A percentile compares a stretch with the other conserved stretches of the same genome.
These are phyloP conservation scores for Trametes cubensis DNA, from an alignment of 768 basidiomycete genomes.

Conservation along the genomic window DNA sequence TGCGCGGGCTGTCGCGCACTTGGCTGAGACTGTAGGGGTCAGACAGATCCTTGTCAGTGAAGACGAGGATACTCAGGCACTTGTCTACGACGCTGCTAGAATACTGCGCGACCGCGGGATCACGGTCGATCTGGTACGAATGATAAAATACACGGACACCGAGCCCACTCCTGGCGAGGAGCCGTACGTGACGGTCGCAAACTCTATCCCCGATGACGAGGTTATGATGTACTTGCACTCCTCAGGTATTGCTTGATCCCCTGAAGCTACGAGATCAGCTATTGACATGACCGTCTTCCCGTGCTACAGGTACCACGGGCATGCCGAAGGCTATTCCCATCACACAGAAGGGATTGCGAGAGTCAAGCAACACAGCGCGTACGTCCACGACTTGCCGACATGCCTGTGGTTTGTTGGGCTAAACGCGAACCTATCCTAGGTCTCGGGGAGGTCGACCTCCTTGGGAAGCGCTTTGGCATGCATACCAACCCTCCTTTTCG, in stretches of 20 bases:
- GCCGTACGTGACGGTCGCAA: background rate
- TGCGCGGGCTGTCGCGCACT: constrained; percentile 33
- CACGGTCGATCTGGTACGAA: constrained; percentile 2
- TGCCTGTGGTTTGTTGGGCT: background rate
- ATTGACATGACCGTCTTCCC: too few species aligned
- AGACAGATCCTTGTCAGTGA: background rate
- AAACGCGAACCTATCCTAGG: background rate
- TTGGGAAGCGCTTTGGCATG: constrained; percentile 17
- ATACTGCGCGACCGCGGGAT: background rate
- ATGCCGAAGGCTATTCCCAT: constrained; percentile 19
- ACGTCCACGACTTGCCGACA: background rate
- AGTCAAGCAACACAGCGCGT: constrained; percentile 23
- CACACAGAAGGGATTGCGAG: background rate
- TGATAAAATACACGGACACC: constrained; percentile 1
- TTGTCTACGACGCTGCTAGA: background rate
- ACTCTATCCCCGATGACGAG: background rate
- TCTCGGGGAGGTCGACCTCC: constrained; percentile 22
- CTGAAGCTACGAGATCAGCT: background rate
- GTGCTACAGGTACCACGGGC: constrained; percentile 13
- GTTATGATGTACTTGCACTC: constrained; percentile 6
- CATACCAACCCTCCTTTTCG: constrained; percentile 31
- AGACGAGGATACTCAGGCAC: constrained; percentile 7
- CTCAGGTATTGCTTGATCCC: background rate
- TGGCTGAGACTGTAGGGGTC: constrained; percentile 9
- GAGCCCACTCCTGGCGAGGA: background rate